Percentiles rank a stretch among this genome's conserved stretches.
Conservation (phyloP, 1,284 basidiomycete genomes). For the Singerocomus rubriflavus region DNA sequence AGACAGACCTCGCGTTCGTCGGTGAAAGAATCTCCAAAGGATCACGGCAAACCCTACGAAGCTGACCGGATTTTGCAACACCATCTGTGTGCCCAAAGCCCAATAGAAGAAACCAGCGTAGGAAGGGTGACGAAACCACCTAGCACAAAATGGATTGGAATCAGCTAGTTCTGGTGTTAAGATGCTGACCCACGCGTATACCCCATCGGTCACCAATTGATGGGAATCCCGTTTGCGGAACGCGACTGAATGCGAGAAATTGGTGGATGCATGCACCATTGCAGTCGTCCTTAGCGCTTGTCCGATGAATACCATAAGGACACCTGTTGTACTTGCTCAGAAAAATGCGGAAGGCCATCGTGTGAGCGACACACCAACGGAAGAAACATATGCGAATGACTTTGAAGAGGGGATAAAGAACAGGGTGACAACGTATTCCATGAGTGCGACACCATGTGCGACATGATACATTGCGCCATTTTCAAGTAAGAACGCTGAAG, state of each 20-base stretch:
- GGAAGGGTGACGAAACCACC: constrained; percentile 92
- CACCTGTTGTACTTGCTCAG: constrained; percentile 43
- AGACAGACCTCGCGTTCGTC: constrained; percentile 72
- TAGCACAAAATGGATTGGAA: constrained; percentile 30
- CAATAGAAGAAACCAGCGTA: constrained; percentile 99
- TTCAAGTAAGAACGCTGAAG: constrained; percentile 87
- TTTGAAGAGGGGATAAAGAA: constrained; percentile 67
- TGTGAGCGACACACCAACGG: constrained; percentile 46
- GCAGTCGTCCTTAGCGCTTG: constrained; percentile 83
- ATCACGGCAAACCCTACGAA: constrained; percentile 62
- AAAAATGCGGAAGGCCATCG: background rate
- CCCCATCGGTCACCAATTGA: constrained; percentile 79
- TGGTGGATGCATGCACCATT: constrained; percentile 93
- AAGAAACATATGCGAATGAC: constrained; percentile 49
- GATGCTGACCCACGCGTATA: constrained; percentile 69
- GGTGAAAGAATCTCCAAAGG: constrained; percentile 85
- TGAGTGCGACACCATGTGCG: constrained; percentile 76
- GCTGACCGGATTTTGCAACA: constrained; percentile 83
- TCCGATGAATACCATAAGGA: constrained; percentile 62
- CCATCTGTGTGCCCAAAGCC: constrained; percentile 93
- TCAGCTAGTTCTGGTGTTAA: background rate
- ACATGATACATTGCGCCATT: constrained; percentile 86
- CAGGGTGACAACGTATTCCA: constrained; percentile 76
- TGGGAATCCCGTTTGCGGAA: constrained; percentile 72
- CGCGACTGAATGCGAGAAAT: constrained; percentile 90